A percentile compares a stretch with the other conserved stretches of the same genome.
Conservation (phyloP, 495 filamentous ascomycete genomes). For the Talaromyces proteolyticus region DNA sequence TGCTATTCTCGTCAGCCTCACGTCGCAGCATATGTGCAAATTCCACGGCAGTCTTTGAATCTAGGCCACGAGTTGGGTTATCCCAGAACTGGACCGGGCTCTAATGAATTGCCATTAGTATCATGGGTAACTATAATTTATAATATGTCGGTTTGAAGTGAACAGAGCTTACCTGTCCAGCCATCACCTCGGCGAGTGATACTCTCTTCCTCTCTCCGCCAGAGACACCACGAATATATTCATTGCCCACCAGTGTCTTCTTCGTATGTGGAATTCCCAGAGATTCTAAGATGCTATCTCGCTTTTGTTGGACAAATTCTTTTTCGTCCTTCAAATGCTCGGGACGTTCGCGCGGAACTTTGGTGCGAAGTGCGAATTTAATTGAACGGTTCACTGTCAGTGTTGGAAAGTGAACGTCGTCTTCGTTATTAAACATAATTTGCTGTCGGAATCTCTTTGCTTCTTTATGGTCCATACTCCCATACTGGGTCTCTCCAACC, state of each 20-base stretch:
- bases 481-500: conserved; percentile 59
- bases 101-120: conserved; percentile 53
- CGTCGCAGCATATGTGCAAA: conserved; percentile 60
- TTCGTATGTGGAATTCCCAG: conserved; percentile 53
- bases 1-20: conserved; percentile 69
- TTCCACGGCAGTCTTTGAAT: conserved; percentile 78
- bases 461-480: conserved; percentile 63
- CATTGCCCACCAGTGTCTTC: conserved; percentile 58
- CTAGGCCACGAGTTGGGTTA: conserved; percentile 80
- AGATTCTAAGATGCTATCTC: conserved; percentile 58
- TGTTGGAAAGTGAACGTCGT: conserved; percentile 62
- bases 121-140: neutral
- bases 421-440: conserved; percentile 59
- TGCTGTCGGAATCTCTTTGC: conserved; percentile 64
- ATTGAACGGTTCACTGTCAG: conserved; percentile 62
- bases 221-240: conserved; percentile 75
- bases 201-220: conserved; percentile 80
- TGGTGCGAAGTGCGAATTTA: conserved; percentile 51
- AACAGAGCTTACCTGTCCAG: neutral
- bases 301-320: conserved; percentile 42
- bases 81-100: conserved; percentile 77
- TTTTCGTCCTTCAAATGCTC: conserved; percentile 38
- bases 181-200: conserved; percentile 34
- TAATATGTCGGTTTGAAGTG: too few relatives aligned
- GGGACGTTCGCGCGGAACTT: conserved; percentile 41